phyloP scores from a whole-genome alignment of 371 early-diverging fungal species.

The Chytridium lagenaria region DNA sequence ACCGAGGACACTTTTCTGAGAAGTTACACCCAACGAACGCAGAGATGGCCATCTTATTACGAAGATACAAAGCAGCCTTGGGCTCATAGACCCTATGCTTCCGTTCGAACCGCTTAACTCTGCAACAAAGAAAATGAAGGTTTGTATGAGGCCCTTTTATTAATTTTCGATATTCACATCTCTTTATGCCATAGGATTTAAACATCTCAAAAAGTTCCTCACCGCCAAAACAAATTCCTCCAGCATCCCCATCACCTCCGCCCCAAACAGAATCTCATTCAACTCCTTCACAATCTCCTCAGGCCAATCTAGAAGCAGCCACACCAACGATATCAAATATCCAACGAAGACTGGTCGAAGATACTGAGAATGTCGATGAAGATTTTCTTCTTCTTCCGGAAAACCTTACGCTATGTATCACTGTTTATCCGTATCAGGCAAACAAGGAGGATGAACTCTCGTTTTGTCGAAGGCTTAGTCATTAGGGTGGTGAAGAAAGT shows the following conservation, averaged over 20 bases:
- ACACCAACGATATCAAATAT: neutral
- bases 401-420: conserved; percentile 32
- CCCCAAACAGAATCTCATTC: neutral
- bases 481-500: conserved; percentile 37
- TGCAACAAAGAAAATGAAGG: conserved; percentile 4
- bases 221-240: neutral
- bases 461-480: conserved; percentile 36
- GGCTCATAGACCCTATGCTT: conserved; percentile 5
- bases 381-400: conserved; percentile 21
- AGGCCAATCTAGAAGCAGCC: neutral
- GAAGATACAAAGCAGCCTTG: conserved; percentile 4
- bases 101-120: neutral
- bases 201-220: neutral
- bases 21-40: conserved; percentile 3
- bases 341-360: neutral
- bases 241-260: neutral
- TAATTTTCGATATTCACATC: neutral
- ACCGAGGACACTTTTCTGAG: conserved; percentile 1
- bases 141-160: neutral
- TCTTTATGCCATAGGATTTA: neutral
- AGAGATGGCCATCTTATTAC: neutral
- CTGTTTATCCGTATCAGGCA: conserved; percentile 34
- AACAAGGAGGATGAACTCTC: conserved; percentile 39
- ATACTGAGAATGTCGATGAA: conserved; percentile 25
- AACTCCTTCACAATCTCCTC: neutral